Evolutionary conservation across 768 basidiomycete species (phyloP), one percentile per base, ranked within the genome.

Genomic region (Lentinula sp.): DNA sequence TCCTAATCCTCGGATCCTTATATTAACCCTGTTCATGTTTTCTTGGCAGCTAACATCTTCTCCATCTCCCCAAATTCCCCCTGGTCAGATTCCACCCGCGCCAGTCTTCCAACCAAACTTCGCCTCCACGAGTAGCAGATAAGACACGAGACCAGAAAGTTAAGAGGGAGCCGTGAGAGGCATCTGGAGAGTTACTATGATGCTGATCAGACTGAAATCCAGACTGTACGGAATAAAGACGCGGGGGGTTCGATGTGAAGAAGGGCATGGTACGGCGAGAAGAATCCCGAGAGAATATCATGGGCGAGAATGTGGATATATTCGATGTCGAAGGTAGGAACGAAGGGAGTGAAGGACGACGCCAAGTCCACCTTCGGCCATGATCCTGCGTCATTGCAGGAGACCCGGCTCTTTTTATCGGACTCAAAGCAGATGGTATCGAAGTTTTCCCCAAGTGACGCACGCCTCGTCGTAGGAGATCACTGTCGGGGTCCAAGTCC

Each of bases 71-170:
- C 62, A 75, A 60, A 62, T 76, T 75, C 55, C 79, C 73, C 57
- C 70, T 64, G 32, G 82, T 84, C 61, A 88, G 75, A 68, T 86
- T 86, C 18, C 82, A 73, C 16, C 88, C 88, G 1, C 70, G 69
- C 64, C 79, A 86, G 68, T 88, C 85, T 72, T 89, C 86, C 55
- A 89, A 70, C 78, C 81, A 84, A 61, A 89, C 85, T 39, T 75
- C 79, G 7, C 80, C 75, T 63, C 75, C 77, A 52, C 75, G 72
- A 70, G 87, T 88, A 61, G 77, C 70, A 51, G 72, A 70, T 52
- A 84, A 59, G 49, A 84, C 80, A 40, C 72, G 70, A 59, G 72
- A 71, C 83, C 83, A 84, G 60, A 88, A 23, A 13, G 39, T 39
- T 15, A 56, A 23, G 3, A 56, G 39, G 23, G 55, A 9, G 7